A percentile compares a stretch with the other conserved stretches of the same genome.
phyloP scores from a whole-genome alignment of 768 basidiomycete species.

The Xerocomus spinulosus region DNA sequence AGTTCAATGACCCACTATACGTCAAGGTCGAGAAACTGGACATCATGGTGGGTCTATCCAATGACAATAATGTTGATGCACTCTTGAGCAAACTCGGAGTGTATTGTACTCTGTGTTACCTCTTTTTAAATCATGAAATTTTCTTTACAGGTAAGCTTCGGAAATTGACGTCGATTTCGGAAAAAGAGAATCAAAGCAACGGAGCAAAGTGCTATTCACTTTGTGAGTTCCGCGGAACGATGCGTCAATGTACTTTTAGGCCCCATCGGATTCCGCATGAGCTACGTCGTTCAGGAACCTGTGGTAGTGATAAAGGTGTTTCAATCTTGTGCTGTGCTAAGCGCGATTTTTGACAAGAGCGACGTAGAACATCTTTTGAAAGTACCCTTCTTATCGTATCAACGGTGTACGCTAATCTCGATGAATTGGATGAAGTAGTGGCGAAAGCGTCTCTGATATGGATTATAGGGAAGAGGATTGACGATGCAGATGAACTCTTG shows the following conservation, averaged over 20 bases:
- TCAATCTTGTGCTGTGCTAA: not conserved
- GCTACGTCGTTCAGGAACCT: constrained; percentile 97
- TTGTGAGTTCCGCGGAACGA: constrained; percentile 86
- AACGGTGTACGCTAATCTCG: constrained; percentile 88
- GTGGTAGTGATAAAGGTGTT: constrained; percentile 97
- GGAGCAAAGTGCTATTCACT: constrained; percentile 93
- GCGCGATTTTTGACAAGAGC: not conserved
- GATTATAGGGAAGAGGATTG: constrained; percentile 98
- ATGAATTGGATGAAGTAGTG: constrained; percentile 96
- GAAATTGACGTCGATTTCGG: constrained; percentile 98
- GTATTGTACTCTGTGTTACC: constrained; percentile 26
- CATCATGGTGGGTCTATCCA: constrained; percentile 93
- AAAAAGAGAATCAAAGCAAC: constrained; percentile 92
- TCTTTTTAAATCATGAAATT: constrained; percentile 3
- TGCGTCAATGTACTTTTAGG: constrained; percentile 94
- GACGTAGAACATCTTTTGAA: constrained; percentile 90
- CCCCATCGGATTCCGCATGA: constrained; percentile 87
- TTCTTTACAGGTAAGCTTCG: constrained; percentile 71
- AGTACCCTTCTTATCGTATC: constrained; percentile 98
- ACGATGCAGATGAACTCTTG: constrained; percentile 92
- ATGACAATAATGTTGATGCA: constrained; percentile 90
- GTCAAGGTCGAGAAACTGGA: constrained; percentile 98
- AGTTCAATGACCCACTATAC: constrained; percentile 98
- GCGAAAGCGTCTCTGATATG: constrained; percentile 97
- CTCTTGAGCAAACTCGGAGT: constrained; percentile 96